These are phyloP conservation scores for Paracoccidioides lutzii DNA, from an alignment of 2,329 filamentous ascomycete species.

Conservation along the genomic window DNA sequence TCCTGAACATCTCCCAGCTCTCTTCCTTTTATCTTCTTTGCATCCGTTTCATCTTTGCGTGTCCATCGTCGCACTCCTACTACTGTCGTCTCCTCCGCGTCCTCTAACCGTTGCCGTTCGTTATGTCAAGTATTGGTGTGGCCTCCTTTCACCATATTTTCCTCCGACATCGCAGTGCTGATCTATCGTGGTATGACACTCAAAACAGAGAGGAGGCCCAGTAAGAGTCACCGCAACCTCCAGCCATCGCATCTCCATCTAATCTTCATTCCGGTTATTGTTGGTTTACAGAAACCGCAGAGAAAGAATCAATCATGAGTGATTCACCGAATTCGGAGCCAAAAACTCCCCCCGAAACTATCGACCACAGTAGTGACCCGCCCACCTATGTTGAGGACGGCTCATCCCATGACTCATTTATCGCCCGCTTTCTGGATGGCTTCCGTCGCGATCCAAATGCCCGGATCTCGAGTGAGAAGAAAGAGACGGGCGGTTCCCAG, in stretches of 20 bases:
- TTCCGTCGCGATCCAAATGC: conserved; percentile 21
- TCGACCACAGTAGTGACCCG: neutral
- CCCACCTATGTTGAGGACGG: neutral
- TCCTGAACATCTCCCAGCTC: neutral
- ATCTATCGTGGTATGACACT: neutral
- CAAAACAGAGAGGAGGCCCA: neutral
- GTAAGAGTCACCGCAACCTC: neutral
- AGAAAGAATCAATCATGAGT: neutral
- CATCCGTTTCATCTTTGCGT: neutral
- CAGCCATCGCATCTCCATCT: neutral
- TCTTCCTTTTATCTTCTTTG: neutral
- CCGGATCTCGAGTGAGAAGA: conserved; percentile 5
- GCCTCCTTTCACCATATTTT: too few relatives aligned
- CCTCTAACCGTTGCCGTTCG: neutral
- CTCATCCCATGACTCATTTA: neutral
- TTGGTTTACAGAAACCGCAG: neutral
- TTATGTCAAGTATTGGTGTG: neutral
- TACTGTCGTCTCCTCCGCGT: neutral
- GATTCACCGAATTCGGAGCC: neutral
- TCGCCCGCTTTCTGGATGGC: conserved; percentile 11
- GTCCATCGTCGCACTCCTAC: neutral
- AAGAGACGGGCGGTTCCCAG: conserved; percentile 6
- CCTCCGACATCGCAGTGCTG: neutral
- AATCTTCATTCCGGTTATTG: neutral
- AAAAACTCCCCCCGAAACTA: neutral